phyloP scores from a whole-genome alignment of 2,329 filamentous ascomycete species.

The Fusarium xyrophilum region DNA sequence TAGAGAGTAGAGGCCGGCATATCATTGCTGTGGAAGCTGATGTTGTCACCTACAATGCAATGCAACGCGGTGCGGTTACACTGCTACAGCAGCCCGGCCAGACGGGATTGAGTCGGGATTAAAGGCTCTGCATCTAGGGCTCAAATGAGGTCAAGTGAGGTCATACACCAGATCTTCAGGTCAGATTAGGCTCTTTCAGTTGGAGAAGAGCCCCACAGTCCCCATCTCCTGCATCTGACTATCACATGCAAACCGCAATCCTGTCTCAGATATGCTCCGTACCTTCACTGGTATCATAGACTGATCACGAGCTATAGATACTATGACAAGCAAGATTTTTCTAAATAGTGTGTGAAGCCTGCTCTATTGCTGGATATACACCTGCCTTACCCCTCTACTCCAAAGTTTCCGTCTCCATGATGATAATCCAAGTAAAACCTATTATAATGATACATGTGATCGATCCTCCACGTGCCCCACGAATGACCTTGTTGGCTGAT shows the following conservation, averaged over 20 bases:
- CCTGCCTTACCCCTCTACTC: constrained; percentile 15
- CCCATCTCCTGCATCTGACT: constrained; percentile 9
- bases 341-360: constrained; percentile 12
- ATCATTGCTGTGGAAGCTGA: background rate
- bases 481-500: constrained; percentile 17
- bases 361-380: constrained; percentile 31
- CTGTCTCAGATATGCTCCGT: background rate
- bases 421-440: constrained; percentile 13
- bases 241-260: constrained; percentile 36
- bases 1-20: background rate
- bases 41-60: background rate
- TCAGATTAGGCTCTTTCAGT: constrained; percentile 7
- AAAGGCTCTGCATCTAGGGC: constrained; percentile 1
- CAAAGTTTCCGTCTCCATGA: constrained; percentile 11
- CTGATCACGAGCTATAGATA: background rate
- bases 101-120: constrained; percentile 26
- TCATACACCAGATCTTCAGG: constrained; percentile 9
- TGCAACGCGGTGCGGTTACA: background rate
- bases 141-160: constrained; percentile 9
- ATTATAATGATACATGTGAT: constrained; percentile 35
- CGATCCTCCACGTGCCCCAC: constrained; percentile 17
- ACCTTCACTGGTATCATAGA: background rate
- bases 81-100: constrained; percentile 21
- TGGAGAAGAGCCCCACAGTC: constrained; percentile 33
- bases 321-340: background rate